Conservation (phyloP, 352 stramenopile genomes). For the Globisporangium spinosum region DNA sequence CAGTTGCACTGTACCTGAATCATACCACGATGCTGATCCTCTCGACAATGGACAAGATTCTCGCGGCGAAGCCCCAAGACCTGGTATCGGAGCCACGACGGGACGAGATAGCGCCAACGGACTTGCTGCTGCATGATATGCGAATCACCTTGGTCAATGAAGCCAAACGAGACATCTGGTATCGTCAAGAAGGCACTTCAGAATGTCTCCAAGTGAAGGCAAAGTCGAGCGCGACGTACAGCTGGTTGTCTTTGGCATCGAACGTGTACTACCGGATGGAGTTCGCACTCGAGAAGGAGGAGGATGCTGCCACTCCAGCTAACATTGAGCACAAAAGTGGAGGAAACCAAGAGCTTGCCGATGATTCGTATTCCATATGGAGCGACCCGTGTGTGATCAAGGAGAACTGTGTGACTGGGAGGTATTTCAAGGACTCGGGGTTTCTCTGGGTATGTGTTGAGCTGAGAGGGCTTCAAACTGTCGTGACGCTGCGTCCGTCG, state of each 20-base stretch:
- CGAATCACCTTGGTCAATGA: conserved; percentile 56
- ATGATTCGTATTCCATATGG: conserved; percentile 29
- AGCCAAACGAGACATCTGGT: conserved; percentile 45
- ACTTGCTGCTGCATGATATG: conserved; percentile 46
- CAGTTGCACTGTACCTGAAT: conserved; percentile 55
- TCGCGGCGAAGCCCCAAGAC: conserved; percentile 17
- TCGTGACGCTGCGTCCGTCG: conserved; percentile 51
- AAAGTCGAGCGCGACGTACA: conserved; percentile 43
- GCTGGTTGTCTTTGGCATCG: conserved; percentile 57
- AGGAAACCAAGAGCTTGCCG: neutral
- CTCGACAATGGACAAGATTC: conserved; percentile 47
- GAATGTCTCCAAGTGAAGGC: conserved; percentile 45
- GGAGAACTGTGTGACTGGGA: conserved; percentile 50
- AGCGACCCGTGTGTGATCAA: conserved; percentile 67
- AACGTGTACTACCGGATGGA: conserved; percentile 49
- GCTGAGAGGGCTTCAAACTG: conserved; percentile 47
- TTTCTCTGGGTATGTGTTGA: conserved; percentile 73
- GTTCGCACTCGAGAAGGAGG: conserved; percentile 40
- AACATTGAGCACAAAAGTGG: neutral
- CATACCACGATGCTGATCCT: conserved; percentile 70
- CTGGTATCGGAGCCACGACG: neutral
- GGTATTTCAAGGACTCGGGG: conserved; percentile 43
- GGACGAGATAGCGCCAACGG: neutral
- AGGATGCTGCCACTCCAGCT: neutral
- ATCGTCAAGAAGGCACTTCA: conserved; percentile 55